Percentiles rank a stretch among this genome's conserved stretches.
These are phyloP conservation scores for Afroboletus lepidellus DNA, from an alignment of 1,284 basidiomycete genomes.

Conservation along the genomic window DNA sequence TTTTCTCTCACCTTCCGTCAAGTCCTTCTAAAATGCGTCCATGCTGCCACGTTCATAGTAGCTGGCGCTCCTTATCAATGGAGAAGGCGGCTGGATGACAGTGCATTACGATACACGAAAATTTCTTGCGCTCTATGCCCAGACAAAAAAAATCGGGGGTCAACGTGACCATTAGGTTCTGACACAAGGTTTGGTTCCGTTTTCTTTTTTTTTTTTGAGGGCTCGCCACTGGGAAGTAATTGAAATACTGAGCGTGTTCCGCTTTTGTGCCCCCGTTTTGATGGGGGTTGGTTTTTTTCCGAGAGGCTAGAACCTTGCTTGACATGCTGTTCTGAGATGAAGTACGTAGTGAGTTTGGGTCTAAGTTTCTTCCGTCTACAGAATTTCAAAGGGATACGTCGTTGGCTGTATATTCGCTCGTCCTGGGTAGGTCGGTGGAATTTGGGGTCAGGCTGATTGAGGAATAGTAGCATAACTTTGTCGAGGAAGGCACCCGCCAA, in stretches of 20 bases:
- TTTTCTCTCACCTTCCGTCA: constrained; percentile 11
- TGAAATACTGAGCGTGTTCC: constrained; percentile 6
- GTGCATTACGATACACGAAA: constrained; percentile 23
- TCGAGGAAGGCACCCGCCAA: constrained; percentile 16
- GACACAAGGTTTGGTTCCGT: constrained; percentile 14
- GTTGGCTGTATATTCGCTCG: background rate
- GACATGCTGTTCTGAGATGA: constrained; percentile 7
- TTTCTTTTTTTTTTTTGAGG: background rate
- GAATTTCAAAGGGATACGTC: constrained; percentile 4
- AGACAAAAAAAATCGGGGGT: constrained; percentile 1
- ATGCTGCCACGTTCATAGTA: constrained; percentile 25
- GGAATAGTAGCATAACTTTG: constrained; percentile 17
- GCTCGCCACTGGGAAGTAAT: constrained; percentile 8
- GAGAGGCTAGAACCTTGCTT: constrained; percentile 18
- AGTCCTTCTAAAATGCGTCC: background rate
- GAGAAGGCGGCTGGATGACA: constrained; percentile 17
- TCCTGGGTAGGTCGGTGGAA: constrained; percentile 1
- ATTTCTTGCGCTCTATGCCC: constrained; percentile 27
- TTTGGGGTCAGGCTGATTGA: constrained; percentile 25
- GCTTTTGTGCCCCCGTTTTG: constrained; percentile 13
- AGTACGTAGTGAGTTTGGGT: constrained; percentile 1
- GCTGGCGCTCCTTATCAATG: constrained; percentile 13
- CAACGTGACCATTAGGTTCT: constrained; percentile 23
- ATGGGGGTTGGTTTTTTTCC: constrained; percentile 3
- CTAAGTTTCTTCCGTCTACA: constrained; percentile 1